phyloP scores from a whole-genome alignment of 2,329 filamentous ascomycete species.

The Xylogone sp. region DNA sequence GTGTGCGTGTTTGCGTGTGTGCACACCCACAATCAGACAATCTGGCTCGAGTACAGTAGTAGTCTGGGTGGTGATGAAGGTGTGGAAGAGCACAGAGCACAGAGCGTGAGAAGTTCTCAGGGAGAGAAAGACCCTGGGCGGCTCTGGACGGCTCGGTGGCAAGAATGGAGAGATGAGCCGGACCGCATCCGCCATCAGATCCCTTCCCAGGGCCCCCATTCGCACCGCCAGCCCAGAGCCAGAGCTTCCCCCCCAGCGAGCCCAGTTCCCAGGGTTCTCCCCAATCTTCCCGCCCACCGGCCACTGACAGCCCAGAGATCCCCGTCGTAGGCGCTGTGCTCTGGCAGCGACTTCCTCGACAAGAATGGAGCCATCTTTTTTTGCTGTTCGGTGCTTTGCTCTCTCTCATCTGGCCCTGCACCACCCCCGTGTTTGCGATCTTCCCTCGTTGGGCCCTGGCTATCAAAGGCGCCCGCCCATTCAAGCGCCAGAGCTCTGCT shows the following conservation, averaged over 20 bases:
- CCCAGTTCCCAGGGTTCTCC: too few relatives aligned
- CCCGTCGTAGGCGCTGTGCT: constrained; percentile 38
- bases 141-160: too few relatives aligned
- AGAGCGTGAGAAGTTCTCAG: too few relatives aligned
- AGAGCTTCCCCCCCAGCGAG: too few relatives aligned
- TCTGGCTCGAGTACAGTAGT: too few relatives aligned
- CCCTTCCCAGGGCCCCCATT: too few relatives aligned
- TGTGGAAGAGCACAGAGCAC: too few relatives aligned
- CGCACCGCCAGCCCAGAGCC: too few relatives aligned
- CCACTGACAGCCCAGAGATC: constrained; percentile 40
- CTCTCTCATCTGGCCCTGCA: neutral
- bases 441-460: constrained; percentile 17
- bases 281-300: constrained; percentile 30
- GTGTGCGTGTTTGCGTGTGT: constrained; percentile 18
- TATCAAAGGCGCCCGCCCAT: constrained; percentile 16
- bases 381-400: too few relatives aligned
- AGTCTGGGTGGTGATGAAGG: too few relatives aligned
- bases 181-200: constrained; percentile 41
- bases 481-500: constrained; percentile 22
- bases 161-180: constrained; percentile 29
- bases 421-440: constrained; percentile 22
- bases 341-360: constrained; percentile 17
- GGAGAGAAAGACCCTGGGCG: too few relatives aligned
- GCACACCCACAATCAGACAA: too few relatives aligned
- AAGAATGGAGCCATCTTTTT: constrained; percentile 4